Evolutionary conservation across 495 filamentous ascomycete species (phyloP), one percentile per base, ranked within the genome.

Genomic region (Xylaria intraflava): DNA sequence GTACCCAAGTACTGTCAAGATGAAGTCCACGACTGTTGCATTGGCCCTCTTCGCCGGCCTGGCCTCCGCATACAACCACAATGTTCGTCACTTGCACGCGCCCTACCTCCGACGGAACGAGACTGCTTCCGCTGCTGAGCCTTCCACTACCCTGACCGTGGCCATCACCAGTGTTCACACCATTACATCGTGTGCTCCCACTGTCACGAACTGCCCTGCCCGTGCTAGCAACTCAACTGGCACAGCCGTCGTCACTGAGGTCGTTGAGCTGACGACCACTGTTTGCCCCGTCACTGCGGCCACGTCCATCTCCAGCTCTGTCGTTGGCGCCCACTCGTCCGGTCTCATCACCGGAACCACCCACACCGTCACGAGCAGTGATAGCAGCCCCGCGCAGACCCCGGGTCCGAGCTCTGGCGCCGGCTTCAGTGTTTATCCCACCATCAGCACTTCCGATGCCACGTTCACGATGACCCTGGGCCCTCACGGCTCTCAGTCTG

Each of bases 131-230:
- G 54, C 56, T 24, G 59, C 49, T 39, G 49, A 52, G 36, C 46
- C 59, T 24, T 59, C 62, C 22, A 77, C 73, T 26, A 78, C 75
- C 29, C 49, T 78, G 48, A 78, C 73, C 47, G 69, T 76, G 27
- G 77, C 77, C 58, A 70, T 77, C 38, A 87, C 83, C 12, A 72
- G 73, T 51, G 70, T 78, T 57, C 67, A 78, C 49, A 85, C 83
- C 16, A 75, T 86, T 61, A 84, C 77, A 30, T 79, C 78, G 45
- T 86, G 83, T 60, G 79, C 79, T 26, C 62, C 83, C 8, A 82
- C 75, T 12, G 74, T 86, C 41, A 84, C 78, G 30, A 73, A 82
- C 70, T 87, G 84, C 75, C 83, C 83, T 5, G 78, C 78, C 26
- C 66, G 61, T 51, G 64, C 67, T 43, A 62, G 52, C 45, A 64